Evolutionary conservation across 768 basidiomycete species (phyloP).

Genomic region (Termitomyces sp.): DNA sequence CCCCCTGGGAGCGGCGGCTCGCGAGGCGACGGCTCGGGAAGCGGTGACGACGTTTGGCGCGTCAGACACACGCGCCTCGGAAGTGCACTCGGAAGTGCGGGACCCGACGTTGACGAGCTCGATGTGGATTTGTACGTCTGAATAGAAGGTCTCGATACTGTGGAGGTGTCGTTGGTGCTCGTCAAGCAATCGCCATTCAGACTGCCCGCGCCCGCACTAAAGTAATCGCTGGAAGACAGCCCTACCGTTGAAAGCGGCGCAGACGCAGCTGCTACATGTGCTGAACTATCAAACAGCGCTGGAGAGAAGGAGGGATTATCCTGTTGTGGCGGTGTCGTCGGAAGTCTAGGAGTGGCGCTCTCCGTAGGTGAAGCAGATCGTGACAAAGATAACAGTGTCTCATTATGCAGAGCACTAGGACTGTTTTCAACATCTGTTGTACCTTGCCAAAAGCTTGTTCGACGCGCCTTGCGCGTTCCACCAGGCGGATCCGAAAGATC

Average conservation of each 20-base stretch:
- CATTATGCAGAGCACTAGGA: neutral
- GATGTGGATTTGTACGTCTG: slow-evolving; percentile 1
- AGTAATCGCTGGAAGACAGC: slow-evolving; percentile 10
- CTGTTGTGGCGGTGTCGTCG: slow-evolving; percentile 1
- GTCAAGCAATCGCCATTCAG: neutral
- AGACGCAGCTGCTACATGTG: slow-evolving; percentile 4
- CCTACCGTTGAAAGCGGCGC: neutral
- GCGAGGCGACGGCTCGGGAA: slow-evolving; percentile 37
- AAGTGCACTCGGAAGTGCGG: slow-evolving; percentile 43
- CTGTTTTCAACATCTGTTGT: slow-evolving; percentile 57
- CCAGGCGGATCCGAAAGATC: slow-evolving; percentile 40
- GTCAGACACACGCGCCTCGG: slow-evolving; percentile 50
- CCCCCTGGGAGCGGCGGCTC: slow-evolving; percentile 28
- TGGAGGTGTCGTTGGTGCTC: neutral
- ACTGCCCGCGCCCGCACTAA: neutral
- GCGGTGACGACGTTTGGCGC: slow-evolving; percentile 60
- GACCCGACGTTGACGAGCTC: slow-evolving; percentile 28
- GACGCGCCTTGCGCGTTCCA: slow-evolving; percentile 45
- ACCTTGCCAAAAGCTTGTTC: slow-evolving; percentile 74
- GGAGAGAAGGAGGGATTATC: neutral
- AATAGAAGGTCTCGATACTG: neutral
- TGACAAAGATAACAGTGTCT: slow-evolving; percentile 8
- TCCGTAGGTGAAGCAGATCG: neutral
- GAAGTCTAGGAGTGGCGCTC: neutral
- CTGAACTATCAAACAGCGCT: neutral